Conservation (phyloP, 495 filamentous ascomycete genomes). For the Talaromyces stipitatus region DNA sequence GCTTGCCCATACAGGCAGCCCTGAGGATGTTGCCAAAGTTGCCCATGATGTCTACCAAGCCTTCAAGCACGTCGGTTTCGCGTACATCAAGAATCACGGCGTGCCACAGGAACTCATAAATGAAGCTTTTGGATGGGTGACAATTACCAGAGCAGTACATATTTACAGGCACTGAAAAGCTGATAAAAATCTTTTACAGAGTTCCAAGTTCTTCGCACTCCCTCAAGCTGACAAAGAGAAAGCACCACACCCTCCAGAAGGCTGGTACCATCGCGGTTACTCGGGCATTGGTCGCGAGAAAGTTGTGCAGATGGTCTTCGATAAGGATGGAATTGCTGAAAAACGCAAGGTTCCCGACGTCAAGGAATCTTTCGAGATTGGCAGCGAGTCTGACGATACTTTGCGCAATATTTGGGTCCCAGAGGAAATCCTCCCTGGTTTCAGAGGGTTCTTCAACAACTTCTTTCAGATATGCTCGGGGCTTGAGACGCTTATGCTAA, state of each 20-base stretch:
- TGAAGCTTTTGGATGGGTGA: conserved; percentile 11
- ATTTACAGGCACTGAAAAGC: too few species aligned
- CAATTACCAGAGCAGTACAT: too few species aligned
- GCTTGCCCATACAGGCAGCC: too few species aligned
- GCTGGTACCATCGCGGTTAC: neutral
- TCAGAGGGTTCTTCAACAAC: conserved; percentile 46
- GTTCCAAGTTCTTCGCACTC: conserved; percentile 33
- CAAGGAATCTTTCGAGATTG: conserved; percentile 56
- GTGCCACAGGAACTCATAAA: conserved; percentile 6
- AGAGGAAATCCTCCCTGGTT: conserved; percentile 48
- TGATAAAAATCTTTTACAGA: too few species aligned
- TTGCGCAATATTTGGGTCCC: conserved; percentile 56
- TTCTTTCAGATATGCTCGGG: conserved; percentile 38
- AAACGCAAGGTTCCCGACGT: conserved; percentile 7
- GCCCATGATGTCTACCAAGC: conserved; percentile 6
- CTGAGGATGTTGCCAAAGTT: too few species aligned
- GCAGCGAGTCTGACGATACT: conserved; percentile 34
- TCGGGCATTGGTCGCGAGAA: neutral
- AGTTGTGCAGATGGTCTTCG: neutral
- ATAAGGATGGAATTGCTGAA: neutral
- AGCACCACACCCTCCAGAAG: conserved; percentile 1
- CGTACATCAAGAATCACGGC: conserved; percentile 9
- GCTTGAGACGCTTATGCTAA: conserved; percentile 36
- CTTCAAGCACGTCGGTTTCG: conserved; percentile 10
- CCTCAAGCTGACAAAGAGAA: conserved; percentile 33